Base-by-base conservation (phyloP, 441 rosid species). In the Manihot esculenta region DNA sequence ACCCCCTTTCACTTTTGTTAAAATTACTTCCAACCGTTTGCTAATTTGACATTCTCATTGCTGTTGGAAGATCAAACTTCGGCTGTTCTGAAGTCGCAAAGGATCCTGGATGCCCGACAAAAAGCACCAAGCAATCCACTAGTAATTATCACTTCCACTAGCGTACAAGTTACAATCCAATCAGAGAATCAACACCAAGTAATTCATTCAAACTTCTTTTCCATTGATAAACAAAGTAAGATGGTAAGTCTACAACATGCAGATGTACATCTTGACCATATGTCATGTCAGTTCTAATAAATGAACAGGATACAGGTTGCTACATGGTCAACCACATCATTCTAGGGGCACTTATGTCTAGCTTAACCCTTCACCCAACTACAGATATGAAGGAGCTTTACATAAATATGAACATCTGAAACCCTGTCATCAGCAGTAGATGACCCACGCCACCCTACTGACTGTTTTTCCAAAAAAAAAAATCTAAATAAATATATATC, bases 381-480 rank as follows among this genome's bases (percentile, higher is more conserved):
- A 58, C 26, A 1, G 10, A 10, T 58, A 24, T 50, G 41, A 57
- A 48, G 13, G 9, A 20, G 45, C 26, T 21, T 41, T 56, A 21
- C 57, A 56, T 66, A 47, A 47, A 57, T 66, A 73, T 66, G 65
- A 59, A 73, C 71, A 48, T 35, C 67, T 13, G 13, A 41, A 64
- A 30, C 57, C 57, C 55, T 56, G 57, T 51, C 11, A 13, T 35
- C 44, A 5, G 3, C 42, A 14, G 41, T 18, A 49, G 2, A 23
- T 12, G 55, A 68, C 38, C 1, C 10, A 58, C 42, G 59, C 42
- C 17, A 35, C 69, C 20, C 68, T 26, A 26, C 13, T 38, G 51
- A 62, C 27, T 42, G 42, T 21, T 62, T 38, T 15, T 14, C 10
- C 1, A 15, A 7, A 30, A 18, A 26, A 12, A 61, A 23, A 27